Percentiles rank a stretch among this genome's conserved stretches.
These are phyloP conservation scores for Fusarium sambucinum DNA, from an alignment of 2,329 filamentous ascomycete genomes.

Conservation along the genomic window DNA sequence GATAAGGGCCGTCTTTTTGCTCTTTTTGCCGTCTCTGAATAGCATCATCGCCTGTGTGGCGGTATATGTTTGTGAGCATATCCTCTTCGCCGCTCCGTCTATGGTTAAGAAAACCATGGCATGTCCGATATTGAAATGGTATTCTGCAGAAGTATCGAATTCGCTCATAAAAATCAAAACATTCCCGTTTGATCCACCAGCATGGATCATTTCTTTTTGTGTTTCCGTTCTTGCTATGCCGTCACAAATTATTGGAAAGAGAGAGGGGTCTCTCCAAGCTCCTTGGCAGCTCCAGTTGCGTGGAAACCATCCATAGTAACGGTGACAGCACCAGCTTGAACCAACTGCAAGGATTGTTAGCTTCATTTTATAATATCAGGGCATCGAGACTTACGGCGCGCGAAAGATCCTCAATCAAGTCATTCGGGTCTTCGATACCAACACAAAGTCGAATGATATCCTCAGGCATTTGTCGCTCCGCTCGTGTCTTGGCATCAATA, in stretches of 20 bases:
- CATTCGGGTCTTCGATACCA: conserved; percentile 92
- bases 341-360: conserved; percentile 69
- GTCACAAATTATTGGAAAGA: conserved; percentile 32
- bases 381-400: conserved; percentile 78
- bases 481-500: conserved; percentile 93
- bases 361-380: not conserved
- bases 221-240: not conserved
- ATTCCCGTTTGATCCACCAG: not conserved
- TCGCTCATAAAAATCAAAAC: conserved; percentile 40
- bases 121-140: conserved; percentile 10
- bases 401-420: conserved; percentile 92
- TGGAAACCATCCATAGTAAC: conserved; percentile 86
- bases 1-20: conserved; percentile 35
- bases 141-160: conserved; percentile 21
- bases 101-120: conserved; percentile 4
- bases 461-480: conserved; percentile 92
- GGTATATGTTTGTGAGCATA: not conserved
- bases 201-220: not conserved
- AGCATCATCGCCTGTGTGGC: conserved; percentile 9
- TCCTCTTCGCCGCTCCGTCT: conserved; percentile 1
- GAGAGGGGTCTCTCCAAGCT: conserved; percentile 51
- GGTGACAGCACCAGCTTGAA: conserved; percentile 92
- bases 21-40: conserved; percentile 17
- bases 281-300: conserved; percentile 61
- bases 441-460: conserved; percentile 96